phyloP scores from a whole-genome alignment of 371 early-diverging fungal species.

The Blakeslea trispora region DNA sequence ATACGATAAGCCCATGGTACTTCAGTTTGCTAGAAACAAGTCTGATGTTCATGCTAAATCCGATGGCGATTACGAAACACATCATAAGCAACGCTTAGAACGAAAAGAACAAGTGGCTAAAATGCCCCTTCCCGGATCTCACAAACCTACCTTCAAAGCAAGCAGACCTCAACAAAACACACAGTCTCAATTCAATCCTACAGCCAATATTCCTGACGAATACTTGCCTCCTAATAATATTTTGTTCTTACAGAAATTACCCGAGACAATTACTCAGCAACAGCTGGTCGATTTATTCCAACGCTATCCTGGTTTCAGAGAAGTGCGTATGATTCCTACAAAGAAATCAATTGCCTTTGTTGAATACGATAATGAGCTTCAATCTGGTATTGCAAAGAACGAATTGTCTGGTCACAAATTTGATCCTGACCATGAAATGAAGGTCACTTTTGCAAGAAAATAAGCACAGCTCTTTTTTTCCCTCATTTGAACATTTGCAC shows the following conservation, averaged over 20 bases:
- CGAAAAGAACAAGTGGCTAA: slow-evolving; percentile 49
- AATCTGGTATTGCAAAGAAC: slow-evolving; percentile 77
- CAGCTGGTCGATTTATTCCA: slow-evolving; percentile 70
- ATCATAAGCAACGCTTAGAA: slow-evolving; percentile 54
- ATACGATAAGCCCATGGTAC: slow-evolving; percentile 83
- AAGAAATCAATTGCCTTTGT: slow-evolving; percentile 91
- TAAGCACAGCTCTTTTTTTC: slow-evolving; percentile 27
- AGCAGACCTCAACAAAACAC: slow-evolving; percentile 13
- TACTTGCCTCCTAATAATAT: slow-evolving; percentile 81
- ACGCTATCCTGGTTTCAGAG: slow-evolving; percentile 83
- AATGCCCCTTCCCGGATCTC: slow-evolving; percentile 47
- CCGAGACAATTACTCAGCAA: slow-evolving; percentile 67
- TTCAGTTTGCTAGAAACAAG: slow-evolving; percentile 80
- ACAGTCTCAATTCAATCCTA: slow-evolving; percentile 18
- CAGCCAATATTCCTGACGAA: slow-evolving; percentile 69
- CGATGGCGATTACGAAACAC: slow-evolving; percentile 72
- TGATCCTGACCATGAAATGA: slow-evolving; percentile 72
- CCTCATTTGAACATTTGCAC: no score
- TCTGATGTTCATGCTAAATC: slow-evolving; percentile 79
- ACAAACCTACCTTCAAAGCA: slow-evolving; percentile 43
- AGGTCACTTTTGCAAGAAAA: slow-evolving; percentile 80
- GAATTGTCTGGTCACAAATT: slow-evolving; percentile 80
- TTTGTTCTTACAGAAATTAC: slow-evolving; percentile 90
- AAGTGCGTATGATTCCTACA: slow-evolving; percentile 88
- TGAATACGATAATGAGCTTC: slow-evolving; percentile 83